Conservation (phyloP, 345 rosid genomes). For the Populus ilicifolia region DNA sequence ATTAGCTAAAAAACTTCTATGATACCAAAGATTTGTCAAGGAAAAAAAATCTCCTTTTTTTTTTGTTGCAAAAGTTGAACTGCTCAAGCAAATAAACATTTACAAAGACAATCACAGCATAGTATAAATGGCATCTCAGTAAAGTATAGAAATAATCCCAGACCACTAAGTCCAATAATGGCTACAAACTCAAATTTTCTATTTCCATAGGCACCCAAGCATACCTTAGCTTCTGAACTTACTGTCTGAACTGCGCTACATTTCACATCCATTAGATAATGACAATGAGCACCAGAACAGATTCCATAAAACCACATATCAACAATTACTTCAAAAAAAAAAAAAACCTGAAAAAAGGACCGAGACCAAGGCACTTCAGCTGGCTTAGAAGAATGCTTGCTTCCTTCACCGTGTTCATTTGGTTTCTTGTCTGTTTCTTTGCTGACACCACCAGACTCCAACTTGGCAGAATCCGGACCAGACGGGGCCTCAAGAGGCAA, state of each 20-base stretch:
- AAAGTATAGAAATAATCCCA: neutral
- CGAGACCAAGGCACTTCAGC: conserved; percentile 48
- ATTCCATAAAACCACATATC: neutral
- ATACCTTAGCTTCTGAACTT: neutral
- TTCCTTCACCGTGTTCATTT: conserved; percentile 33
- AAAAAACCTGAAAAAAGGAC: conserved; percentile 66
- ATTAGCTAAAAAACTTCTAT: neutral
- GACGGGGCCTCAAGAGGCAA: conserved; percentile 47
- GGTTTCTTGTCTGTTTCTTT: conserved; percentile 50
- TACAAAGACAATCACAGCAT: neutral
- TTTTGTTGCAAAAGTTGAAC: neutral
- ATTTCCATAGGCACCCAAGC: neutral
- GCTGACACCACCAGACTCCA: conserved; percentile 26
- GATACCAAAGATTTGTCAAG: neutral
- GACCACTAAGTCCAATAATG: neutral
- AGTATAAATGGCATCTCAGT: no score
- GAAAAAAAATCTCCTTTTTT: neutral
- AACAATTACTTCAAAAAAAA: neutral
- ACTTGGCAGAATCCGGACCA: conserved; percentile 24
- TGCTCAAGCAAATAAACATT: neutral
- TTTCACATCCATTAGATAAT: neutral
- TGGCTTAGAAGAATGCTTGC: conserved; percentile 38
- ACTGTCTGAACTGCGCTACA: neutral
- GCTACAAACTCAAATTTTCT: neutral
- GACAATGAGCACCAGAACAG: neutral